A percentile compares a stretch with the other conserved stretches of the same genome.
Conservation (phyloP, 192 early-diverging fungal genomes). For the Coemansia sp. region DNA sequence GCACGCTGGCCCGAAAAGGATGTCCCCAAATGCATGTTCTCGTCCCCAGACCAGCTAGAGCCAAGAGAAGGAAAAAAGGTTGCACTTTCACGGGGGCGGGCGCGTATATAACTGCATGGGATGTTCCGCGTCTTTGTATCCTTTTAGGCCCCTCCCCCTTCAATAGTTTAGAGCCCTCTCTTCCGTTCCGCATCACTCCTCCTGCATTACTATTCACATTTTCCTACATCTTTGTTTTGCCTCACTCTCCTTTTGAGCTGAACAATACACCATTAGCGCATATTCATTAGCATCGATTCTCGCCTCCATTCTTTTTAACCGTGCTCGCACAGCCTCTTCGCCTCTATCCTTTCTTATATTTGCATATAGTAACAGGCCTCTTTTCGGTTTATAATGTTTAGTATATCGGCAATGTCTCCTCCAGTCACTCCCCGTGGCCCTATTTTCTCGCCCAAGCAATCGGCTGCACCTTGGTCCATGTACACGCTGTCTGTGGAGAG, state of each 20-base stretch:
- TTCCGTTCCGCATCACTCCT: neutral
- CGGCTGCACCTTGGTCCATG: slow-evolving; percentile 13
- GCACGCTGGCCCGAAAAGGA: neutral
- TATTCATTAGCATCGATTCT: slow-evolving; percentile 10
- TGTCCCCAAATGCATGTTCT: neutral
- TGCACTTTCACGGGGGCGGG: neutral
- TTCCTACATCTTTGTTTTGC: neutral
- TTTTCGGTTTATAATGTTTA: slow-evolving; percentile 14
- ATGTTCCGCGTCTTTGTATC: neutral
- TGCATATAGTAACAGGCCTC: neutral
- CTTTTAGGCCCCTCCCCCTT: neutral
- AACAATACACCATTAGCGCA: neutral
- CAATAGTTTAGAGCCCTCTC: neutral
- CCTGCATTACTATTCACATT: slow-evolving; percentile 3
- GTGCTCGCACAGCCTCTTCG: neutral
- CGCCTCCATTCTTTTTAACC: neutral
- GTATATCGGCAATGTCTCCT: slow-evolving; percentile 29
- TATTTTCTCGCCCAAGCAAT: slow-evolving; percentile 32
- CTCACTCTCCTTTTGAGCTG: neutral
- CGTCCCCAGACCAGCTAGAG: neutral
- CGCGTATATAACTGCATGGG: slow-evolving; percentile 4
- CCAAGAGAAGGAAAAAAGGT: neutral
- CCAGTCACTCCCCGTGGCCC: slow-evolving; percentile 32
- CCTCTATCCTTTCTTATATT: neutral
- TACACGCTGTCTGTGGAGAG: slow-evolving; percentile 22